Conservation (phyloP, 768 basidiomycete genomes). For the Lentinula lateritia region DNA sequence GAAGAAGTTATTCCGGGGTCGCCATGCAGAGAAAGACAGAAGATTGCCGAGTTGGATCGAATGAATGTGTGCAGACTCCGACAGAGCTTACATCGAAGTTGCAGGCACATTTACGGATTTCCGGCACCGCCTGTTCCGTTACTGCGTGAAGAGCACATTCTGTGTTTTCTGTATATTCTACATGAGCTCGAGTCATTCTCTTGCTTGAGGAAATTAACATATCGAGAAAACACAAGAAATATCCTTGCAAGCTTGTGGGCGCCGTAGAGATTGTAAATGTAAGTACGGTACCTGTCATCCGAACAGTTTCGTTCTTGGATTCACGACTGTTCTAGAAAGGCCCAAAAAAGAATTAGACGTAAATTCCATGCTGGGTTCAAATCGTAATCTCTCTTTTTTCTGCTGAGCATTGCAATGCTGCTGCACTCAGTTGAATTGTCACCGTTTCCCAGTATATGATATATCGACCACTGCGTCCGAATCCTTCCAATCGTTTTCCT, state of each 20-base stretch:
- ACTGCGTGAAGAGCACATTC: no score
- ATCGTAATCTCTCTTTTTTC: no score
- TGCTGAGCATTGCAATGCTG: no score
- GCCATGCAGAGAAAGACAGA: constrained; percentile 2
- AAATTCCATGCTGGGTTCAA: not conserved
- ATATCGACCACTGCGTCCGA: no score
- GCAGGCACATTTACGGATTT: not conserved
- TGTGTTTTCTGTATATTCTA: not conserved
- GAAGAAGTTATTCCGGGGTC: not conserved
- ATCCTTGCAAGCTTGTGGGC: not conserved
- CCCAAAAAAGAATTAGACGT: not conserved
- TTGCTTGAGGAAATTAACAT: not conserved
- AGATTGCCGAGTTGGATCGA: constrained; percentile 1
- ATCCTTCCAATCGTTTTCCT: no score
- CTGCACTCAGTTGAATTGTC: no score
- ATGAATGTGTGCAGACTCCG: not conserved
- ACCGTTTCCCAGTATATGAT: no score
- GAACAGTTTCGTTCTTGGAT: not conserved
- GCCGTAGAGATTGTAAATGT: no score
- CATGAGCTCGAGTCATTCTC: not conserved
- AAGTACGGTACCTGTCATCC: not conserved
- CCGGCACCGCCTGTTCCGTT: not conserved
- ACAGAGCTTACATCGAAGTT: constrained; percentile 1
- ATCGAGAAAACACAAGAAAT: not conserved
- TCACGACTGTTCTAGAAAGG: not conserved